A percentile compares a stretch with the other conserved stretches of the same genome.
These are phyloP conservation scores for Microsporum canis DNA, from an alignment of 2,329 filamentous ascomycete genomes.

Conservation along the genomic window DNA sequence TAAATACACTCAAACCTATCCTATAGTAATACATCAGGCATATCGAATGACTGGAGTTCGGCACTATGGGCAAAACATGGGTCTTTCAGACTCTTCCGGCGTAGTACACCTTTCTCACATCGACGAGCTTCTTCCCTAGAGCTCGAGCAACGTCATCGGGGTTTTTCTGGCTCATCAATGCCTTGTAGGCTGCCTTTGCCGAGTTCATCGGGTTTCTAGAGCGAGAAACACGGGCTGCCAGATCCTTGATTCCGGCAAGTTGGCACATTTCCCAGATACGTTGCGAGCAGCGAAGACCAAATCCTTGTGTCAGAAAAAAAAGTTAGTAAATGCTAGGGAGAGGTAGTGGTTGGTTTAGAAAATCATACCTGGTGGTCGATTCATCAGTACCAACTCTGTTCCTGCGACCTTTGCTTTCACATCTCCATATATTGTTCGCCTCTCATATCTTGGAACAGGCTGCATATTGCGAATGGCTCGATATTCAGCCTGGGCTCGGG, in stretches of 20 bases:
- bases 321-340: background rate
- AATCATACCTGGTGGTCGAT: conserved; percentile 71
- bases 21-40: background rate
- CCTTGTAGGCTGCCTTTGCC: conserved; percentile 79
- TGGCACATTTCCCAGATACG: conserved; percentile 92
- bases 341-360: background rate
- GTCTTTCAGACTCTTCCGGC: conserved; percentile 45
- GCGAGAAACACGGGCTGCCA: conserved; percentile 70
- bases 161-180: conserved; percentile 68
- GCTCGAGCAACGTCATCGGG: conserved; percentile 85
- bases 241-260: conserved; percentile 72
- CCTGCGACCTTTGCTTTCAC: conserved; percentile 75
- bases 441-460: conserved; percentile 83
- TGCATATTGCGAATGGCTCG: conserved; percentile 83
- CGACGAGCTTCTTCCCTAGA: conserved; percentile 86
- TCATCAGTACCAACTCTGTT: conserved; percentile 69
- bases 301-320: conserved; percentile 42
- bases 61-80: background rate
- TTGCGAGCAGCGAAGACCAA: conserved; percentile 82
- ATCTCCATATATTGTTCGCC: conserved; percentile 80
- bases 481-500: conserved; percentile 60
- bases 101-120: conserved; percentile 95
- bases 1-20: conserved; percentile 3
- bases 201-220: conserved; percentile 96
- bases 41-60: background rate